phyloP scores from a whole-genome alignment of 2,329 filamentous ascomycete genomes.

The Fusarium succisae region DNA sequence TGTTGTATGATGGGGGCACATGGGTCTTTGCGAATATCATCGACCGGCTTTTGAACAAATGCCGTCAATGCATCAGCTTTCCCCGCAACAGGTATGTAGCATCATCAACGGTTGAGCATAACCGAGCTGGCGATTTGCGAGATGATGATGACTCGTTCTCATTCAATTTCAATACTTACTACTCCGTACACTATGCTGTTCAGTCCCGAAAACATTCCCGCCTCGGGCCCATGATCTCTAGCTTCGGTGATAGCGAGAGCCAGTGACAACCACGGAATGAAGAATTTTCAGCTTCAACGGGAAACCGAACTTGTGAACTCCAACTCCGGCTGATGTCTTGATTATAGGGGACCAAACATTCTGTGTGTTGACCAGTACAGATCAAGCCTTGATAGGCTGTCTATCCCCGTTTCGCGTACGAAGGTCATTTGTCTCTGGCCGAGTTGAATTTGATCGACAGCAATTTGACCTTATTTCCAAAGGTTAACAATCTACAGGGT shows the following conservation, averaged over 20 bases:
- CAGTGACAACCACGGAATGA: constrained; percentile 2
- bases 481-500: not conserved
- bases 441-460: not conserved
- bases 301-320: constrained; percentile 20
- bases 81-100: constrained; percentile 19
- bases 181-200: not conserved
- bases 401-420: constrained; percentile 10
- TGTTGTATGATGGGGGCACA: not conserved
- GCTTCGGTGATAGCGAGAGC: constrained; percentile 25
- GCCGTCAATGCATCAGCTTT: constrained; percentile 1
- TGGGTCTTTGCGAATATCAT: constrained; percentile 1
- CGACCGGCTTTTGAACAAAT: not conserved
- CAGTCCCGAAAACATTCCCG: constrained; percentile 4
- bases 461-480: not conserved
- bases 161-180: not conserved
- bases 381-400: constrained; percentile 2
- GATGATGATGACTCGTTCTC: constrained; percentile 15
- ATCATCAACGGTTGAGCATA: constrained; percentile 1
- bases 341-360: not conserved
- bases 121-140: not conserved
- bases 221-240: not conserved
- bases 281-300: constrained; percentile 29
- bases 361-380: not conserved
- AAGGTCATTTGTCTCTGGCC: not conserved
- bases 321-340: constrained; percentile 11